Conservation (phyloP, 2,329 filamentous ascomycete species). For the Cordyceps javanica region DNA sequence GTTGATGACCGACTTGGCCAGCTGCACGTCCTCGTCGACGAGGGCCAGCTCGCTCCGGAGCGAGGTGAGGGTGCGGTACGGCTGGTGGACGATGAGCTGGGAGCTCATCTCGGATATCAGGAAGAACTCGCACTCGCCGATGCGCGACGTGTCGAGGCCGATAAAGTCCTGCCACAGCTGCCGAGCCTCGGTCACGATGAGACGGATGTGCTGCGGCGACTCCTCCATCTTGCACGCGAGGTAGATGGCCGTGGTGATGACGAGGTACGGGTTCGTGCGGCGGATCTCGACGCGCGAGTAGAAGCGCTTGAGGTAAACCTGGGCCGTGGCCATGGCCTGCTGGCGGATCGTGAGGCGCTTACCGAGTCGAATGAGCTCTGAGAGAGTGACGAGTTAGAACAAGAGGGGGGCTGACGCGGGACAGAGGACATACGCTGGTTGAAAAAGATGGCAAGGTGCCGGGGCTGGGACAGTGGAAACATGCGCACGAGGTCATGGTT, state of each 20-base stretch:
- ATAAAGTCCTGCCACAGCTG: conserved; percentile 78
- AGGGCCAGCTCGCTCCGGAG: conserved; percentile 65
- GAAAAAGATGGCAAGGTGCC: conserved; percentile 85
- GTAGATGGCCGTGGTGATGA: conserved; percentile 90
- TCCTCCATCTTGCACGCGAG: conserved; percentile 98
- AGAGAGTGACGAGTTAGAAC: background rate
- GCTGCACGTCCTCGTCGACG: conserved; percentile 67
- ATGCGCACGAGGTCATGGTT: conserved; percentile 68
- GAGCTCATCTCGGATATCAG: conserved; percentile 88
- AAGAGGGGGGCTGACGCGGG: conserved; percentile 6
- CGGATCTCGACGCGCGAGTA: conserved; percentile 88
- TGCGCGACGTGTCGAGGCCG: conserved; percentile 69
- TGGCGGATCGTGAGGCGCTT: conserved; percentile 82
- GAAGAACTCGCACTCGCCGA: conserved; percentile 91
- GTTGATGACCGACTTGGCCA: conserved; percentile 81
- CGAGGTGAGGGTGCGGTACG: conserved; percentile 73
- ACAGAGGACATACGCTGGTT: conserved; percentile 62
- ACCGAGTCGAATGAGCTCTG: conserved; percentile 75
- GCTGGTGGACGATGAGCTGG: conserved; percentile 84
- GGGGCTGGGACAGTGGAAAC: conserved; percentile 74
- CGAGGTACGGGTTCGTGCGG: conserved; percentile 85
- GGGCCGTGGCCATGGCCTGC: conserved; percentile 88
- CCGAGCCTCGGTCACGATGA: conserved; percentile 81
- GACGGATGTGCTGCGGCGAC: conserved; percentile 88
- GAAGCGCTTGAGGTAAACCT: conserved; percentile 91